Percentiles rank a stretch among this genome's conserved stretches.
phyloP scores from a whole-genome alignment of 2,329 filamentous ascomycete species.

The Grosmannia huntii region DNA sequence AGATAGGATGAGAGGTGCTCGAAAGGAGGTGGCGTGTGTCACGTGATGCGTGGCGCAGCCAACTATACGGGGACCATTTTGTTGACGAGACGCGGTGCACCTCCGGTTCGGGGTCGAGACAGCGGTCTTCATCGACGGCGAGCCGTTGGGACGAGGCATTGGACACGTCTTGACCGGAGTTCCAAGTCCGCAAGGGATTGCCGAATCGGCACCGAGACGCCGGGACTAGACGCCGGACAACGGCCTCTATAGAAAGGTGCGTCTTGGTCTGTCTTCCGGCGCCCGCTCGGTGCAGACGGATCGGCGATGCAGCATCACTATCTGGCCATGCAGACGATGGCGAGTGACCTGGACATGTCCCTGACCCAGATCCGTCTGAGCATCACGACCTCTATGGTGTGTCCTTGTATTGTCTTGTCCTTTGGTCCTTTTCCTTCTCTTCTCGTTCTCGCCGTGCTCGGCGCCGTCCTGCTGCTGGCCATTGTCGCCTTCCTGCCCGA shows the following conservation, averaged over 20 bases:
- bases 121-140: too few species aligned
- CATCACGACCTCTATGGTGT: slow-evolving; percentile 23
- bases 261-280: too few species aligned
- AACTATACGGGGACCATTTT: too few species aligned
- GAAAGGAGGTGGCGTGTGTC: too few species aligned
- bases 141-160: too few species aligned
- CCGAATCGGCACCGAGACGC: background rate
- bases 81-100: too few species aligned
- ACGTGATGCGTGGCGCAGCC: too few species aligned
- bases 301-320: slow-evolving; percentile 25
- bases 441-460: slow-evolving; percentile 20
- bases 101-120: too few species aligned
- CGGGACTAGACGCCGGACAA: background rate
- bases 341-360: slow-evolving; percentile 23
- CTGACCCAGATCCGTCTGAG: slow-evolving; percentile 24
- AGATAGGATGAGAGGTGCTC: too few species aligned
- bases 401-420: background rate
- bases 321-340: slow-evolving; percentile 29
- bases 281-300: background rate
- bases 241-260: background rate
- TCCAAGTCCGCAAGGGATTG: background rate
- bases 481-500: slow-evolving; percentile 14
- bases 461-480: slow-evolving; percentile 22
- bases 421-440: background rate
- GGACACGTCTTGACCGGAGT: too few species aligned